Percentiles rank a stretch among this genome's conserved stretches.
These are phyloP conservation scores for Mortierella antarctica DNA, from an alignment of 192 early-diverging fungal species.

Conservation along the genomic window DNA sequence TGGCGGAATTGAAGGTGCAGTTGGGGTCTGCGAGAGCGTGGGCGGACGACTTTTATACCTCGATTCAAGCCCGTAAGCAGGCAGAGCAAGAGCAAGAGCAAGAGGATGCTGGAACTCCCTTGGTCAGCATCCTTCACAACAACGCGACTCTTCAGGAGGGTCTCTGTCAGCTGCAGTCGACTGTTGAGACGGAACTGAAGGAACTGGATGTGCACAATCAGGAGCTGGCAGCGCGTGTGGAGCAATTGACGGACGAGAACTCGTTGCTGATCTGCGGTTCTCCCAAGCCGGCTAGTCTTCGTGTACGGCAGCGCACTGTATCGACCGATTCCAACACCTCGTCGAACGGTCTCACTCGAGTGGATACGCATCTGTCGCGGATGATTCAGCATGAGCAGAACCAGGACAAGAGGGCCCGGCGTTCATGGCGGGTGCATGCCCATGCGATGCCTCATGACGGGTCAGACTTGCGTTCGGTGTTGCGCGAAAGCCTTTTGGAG, in stretches of 20 bases:
- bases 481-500: slow-evolving; percentile 32
- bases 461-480: slow-evolving; percentile 11
- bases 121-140: neutral
- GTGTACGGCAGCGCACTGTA: neutral
- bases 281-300: too few relatives aligned
- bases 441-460: neutral
- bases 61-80: slow-evolving; percentile 1
- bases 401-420: neutral
- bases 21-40: slow-evolving; percentile 12
- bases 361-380: too few relatives aligned
- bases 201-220: slow-evolving; percentile 2
- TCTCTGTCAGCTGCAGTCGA: slow-evolving; percentile 15
- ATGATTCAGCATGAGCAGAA: neutral
- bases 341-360: neutral
- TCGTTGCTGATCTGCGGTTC: neutral
- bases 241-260: slow-evolving; percentile 13
- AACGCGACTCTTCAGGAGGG: slow-evolving; percentile 1
- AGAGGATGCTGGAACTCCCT: neutral
- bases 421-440: neutral
- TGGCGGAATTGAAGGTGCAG: slow-evolving; percentile 2
- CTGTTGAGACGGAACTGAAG: slow-evolving; percentile 31
- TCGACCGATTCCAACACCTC: neutral
- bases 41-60: slow-evolving; percentile 19
- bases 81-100: too few relatives aligned
- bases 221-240: slow-evolving; percentile 3